Evolutionary conservation across 192 early-diverging fungal species (phyloP).

Genomic region (Cetraspora pellucida): DNA sequence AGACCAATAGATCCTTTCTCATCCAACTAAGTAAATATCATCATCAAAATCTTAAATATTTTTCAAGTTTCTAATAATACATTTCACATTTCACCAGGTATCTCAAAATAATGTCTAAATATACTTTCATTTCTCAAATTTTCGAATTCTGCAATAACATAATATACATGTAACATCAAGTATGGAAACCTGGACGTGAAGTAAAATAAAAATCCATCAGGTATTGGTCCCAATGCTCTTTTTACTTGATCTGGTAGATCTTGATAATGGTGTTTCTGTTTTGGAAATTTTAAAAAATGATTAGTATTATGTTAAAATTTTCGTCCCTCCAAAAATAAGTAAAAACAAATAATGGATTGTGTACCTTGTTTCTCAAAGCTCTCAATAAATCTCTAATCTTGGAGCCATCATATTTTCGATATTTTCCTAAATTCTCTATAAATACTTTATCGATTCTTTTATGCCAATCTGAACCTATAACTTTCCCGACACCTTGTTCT

Average conservation of each 20-base stretch:
- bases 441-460: constrained; percentile 69
- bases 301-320: background rate
- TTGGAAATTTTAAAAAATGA: background rate
- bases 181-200: constrained; percentile 90
- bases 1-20: no score
- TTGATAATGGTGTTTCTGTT: constrained; percentile 95
- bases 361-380: constrained; percentile 91
- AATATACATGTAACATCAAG: constrained; percentile 86
- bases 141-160: constrained; percentile 73
- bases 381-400: constrained; percentile 86
- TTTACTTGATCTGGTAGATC: constrained; percentile 81
- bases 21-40: no score
- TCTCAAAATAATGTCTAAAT: constrained; percentile 68
- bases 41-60: no score
- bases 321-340: no score
- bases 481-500: constrained; percentile 60
- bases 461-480: constrained; percentile 79
- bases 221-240: constrained; percentile 77
- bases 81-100: constrained; percentile 28
- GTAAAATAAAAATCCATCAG: constrained; percentile 86
- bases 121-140: constrained; percentile 62
- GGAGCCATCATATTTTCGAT: constrained; percentile 88
- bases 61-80: no score
- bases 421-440: constrained; percentile 85
- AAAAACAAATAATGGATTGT: background rate